A percentile compares a stretch with the other conserved stretches of the same genome.
These are phyloP conservation scores for Phytophthora fragariae DNA, from an alignment of 352 stramenopile genomes.

Conservation along the genomic window DNA sequence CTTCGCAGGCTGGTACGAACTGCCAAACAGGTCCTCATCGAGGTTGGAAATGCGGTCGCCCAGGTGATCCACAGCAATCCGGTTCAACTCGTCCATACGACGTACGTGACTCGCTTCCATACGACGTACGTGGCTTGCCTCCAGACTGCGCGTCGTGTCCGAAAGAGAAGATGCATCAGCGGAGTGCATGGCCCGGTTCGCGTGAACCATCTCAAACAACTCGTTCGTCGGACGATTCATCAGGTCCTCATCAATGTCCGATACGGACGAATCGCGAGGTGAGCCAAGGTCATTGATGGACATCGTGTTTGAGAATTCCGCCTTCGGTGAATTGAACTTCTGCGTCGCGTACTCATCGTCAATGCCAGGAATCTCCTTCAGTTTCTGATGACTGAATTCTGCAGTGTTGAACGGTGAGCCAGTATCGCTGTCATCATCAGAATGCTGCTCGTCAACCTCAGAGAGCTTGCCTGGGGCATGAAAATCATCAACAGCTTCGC, in stretches of 20 bases:
- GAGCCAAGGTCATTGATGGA: slow-evolving; percentile 37
- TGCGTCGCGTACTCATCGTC: slow-evolving; percentile 12
- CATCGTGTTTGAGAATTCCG: slow-evolving; percentile 31
- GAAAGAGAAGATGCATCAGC: slow-evolving; percentile 26
- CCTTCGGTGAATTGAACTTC: slow-evolving; percentile 21
- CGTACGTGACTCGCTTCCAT: slow-evolving; percentile 56
- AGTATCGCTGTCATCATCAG: slow-evolving; percentile 20
- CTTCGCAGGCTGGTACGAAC: slow-evolving; percentile 20
- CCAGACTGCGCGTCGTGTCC: slow-evolving; percentile 30
- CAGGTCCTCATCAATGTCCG: slow-evolving; percentile 52
- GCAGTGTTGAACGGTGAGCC: not conserved
- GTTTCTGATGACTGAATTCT: slow-evolving; percentile 25
- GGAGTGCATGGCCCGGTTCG: slow-evolving; percentile 30
- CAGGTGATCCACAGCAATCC: slow-evolving; percentile 55
- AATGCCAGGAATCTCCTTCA: slow-evolving; percentile 30
- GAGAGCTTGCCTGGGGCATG: slow-evolving; percentile 18
- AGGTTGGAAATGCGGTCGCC: slow-evolving; percentile 56
- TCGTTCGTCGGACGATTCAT: slow-evolving; percentile 57
- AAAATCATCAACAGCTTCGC: slow-evolving; percentile 34
- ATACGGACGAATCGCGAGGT: slow-evolving; percentile 34
- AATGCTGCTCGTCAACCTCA: slow-evolving; percentile 28
- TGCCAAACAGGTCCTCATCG: slow-evolving; percentile 36
- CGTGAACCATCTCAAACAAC: slow-evolving; percentile 54
- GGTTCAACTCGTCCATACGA: slow-evolving; percentile 65
- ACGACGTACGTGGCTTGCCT: slow-evolving; percentile 51